Conservation (phyloP, 495 filamentous ascomycete genomes). For the Neurospora sp. region DNA sequence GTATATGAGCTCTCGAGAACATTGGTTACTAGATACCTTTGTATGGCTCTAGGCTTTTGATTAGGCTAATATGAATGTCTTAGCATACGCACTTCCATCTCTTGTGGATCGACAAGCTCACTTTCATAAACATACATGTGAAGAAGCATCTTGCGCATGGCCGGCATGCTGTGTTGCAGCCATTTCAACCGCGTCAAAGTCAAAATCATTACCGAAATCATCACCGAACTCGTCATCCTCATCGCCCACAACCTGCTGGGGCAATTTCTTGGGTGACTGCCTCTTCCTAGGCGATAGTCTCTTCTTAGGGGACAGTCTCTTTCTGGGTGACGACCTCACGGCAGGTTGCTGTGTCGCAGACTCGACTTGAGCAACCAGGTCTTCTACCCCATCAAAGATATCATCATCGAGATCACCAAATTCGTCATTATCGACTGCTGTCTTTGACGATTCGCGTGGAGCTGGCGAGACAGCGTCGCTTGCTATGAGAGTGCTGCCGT, state of each 20-base stretch:
- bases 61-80: constrained; percentile 34
- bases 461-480: constrained; percentile 21
- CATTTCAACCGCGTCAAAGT: constrained; percentile 54
- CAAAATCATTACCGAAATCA: constrained; percentile 59
- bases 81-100: constrained; percentile 28
- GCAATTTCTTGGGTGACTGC: background rate
- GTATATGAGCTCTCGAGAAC: constrained; percentile 57
- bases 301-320: background rate
- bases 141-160: constrained; percentile 9
- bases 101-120: background rate
- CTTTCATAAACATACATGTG: constrained; percentile 40
- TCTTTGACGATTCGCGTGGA: background rate
- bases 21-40: constrained; percentile 70
- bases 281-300: background rate
- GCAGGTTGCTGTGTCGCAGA: constrained; percentile 1
- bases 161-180: constrained; percentile 40
- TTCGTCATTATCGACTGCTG: constrained; percentile 9
- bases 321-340: background rate
- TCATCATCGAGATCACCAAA: constrained; percentile 58
- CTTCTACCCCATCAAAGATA: constrained; percentile 46
- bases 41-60: constrained; percentile 58
- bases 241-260: background rate
- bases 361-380: constrained; percentile 44
- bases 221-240: constrained; percentile 36
- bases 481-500: constrained; percentile 44